Evolutionary conservation across 306 rosid species (phyloP).

Genomic region (Castanea crenata): DNA sequence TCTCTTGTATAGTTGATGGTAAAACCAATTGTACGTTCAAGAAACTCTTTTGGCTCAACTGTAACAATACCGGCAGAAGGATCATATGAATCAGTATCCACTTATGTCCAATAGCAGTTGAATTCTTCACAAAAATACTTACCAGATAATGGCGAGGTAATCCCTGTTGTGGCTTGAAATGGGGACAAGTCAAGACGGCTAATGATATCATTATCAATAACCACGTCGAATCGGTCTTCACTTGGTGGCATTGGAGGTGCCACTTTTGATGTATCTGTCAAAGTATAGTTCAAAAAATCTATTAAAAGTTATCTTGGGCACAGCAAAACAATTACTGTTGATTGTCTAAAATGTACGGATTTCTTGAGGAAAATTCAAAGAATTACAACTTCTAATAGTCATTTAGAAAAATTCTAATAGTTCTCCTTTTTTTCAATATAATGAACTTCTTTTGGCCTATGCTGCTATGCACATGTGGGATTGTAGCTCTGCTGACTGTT

Average conservation of each 20-base stretch:
- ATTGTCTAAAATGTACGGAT: neutral
- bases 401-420: neutral
- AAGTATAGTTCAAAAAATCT: constrained; percentile 30
- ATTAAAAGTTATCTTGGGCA: constrained; percentile 25
- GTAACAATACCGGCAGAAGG: constrained; percentile 21
- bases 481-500: neutral
- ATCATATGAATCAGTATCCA: constrained; percentile 17
- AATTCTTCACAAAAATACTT: constrained; percentile 2
- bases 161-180: constrained; percentile 77
- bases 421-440: no score
- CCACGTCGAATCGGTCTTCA: constrained; percentile 73
- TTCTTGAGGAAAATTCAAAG: constrained; percentile 1
- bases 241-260: constrained; percentile 83
- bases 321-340: constrained; percentile 8
- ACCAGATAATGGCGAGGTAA: constrained; percentile 70
- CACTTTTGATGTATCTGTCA: constrained; percentile 51
- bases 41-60: constrained; percentile 73
- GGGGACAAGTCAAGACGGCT: constrained; percentile 63
- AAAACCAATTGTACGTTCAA: constrained; percentile 79
- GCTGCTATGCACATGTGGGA: no score
- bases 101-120: neutral
- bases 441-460: no score
- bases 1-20: constrained; percentile 69
- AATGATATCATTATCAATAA: constrained; percentile 56
- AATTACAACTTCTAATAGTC: neutral